phyloP scores from a whole-genome alignment of 352 stramenopile species.

The Phytophthora boehmeriae region DNA sequence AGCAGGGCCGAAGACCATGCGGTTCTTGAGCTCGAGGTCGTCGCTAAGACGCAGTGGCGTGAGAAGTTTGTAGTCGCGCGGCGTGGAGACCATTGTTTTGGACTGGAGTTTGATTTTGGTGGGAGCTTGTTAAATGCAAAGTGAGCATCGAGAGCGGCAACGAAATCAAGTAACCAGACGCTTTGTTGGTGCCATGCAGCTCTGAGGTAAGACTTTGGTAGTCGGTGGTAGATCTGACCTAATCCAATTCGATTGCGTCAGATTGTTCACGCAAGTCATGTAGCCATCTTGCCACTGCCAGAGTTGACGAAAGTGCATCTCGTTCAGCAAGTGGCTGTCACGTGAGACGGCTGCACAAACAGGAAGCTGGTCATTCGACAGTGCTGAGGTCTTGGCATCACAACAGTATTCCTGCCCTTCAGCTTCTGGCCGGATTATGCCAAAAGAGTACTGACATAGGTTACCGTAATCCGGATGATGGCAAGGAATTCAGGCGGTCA shows the following conservation, averaged over 20 bases:
- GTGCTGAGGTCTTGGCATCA: no score
- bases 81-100: constrained; percentile 18
- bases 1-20: constrained; percentile 44
- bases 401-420: no score
- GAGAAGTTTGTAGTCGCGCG: constrained; percentile 35
- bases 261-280: background rate
- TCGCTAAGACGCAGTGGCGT: constrained; percentile 25
- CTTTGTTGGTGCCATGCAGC: background rate
- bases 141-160: constrained; percentile 4
- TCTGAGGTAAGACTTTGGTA: no score
- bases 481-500: background rate
- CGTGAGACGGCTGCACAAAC: no score
- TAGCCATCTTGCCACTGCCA: no score
- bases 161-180: background rate
- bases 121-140: constrained; percentile 14
- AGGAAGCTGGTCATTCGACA: no score
- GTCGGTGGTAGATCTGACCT: background rate
- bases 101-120: constrained; percentile 1
- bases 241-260: background rate
- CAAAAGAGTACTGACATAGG: background rate
- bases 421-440: background rate
- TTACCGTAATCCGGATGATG: background rate
- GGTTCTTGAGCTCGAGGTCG: constrained; percentile 41
- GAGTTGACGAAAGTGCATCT: no score
- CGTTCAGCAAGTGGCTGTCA: no score